A percentile compares a stretch with the other conserved stretches of the same genome.
Conservation (phyloP, 441 rosid genomes). For the Biscutella auriculata region DNA sequence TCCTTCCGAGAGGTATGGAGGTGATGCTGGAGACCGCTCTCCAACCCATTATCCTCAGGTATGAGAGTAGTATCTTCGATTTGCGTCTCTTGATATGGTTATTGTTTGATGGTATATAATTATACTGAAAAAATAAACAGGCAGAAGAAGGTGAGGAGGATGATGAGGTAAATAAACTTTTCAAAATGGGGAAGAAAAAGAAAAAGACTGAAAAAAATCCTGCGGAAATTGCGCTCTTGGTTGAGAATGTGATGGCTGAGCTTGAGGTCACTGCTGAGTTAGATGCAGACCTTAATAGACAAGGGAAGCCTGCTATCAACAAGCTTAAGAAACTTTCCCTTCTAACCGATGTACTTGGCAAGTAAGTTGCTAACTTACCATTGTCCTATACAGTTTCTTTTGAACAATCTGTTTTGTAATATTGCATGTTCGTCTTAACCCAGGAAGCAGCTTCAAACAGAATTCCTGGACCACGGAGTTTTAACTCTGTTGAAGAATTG, state of each 20-base stretch:
- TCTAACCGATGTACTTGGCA: constrained; percentile 85
- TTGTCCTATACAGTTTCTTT: not conserved
- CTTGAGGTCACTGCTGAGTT: constrained; percentile 93
- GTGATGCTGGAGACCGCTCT: constrained; percentile 52
- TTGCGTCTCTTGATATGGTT: not conserved
- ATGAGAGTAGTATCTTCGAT: not conserved
- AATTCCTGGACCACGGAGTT: constrained; percentile 92
- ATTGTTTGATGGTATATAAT: constrained; percentile 7
- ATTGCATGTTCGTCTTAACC: constrained; percentile 4
- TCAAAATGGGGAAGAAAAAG: constrained; percentile 79
- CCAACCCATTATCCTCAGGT: constrained; percentile 44
- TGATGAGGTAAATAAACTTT: constrained; percentile 74
- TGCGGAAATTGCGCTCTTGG: constrained; percentile 79
- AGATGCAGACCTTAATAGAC: constrained; percentile 83
- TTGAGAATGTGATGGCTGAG: constrained; percentile 95
- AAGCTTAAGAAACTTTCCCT: constrained; percentile 90
- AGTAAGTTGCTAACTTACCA: constrained; percentile 38
- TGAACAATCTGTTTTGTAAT: not conserved
- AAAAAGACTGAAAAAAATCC: constrained; percentile 86
- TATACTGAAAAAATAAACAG: too few species aligned
- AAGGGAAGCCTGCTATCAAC: constrained; percentile 83
- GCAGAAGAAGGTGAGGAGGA: constrained; percentile 94
- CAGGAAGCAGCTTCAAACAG: constrained; percentile 98
- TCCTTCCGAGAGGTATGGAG: constrained; percentile 73
- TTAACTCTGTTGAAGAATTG: constrained; percentile 74